Base-by-base conservation (phyloP, 305 asterid species). In the Solanum hybrid region DNA sequence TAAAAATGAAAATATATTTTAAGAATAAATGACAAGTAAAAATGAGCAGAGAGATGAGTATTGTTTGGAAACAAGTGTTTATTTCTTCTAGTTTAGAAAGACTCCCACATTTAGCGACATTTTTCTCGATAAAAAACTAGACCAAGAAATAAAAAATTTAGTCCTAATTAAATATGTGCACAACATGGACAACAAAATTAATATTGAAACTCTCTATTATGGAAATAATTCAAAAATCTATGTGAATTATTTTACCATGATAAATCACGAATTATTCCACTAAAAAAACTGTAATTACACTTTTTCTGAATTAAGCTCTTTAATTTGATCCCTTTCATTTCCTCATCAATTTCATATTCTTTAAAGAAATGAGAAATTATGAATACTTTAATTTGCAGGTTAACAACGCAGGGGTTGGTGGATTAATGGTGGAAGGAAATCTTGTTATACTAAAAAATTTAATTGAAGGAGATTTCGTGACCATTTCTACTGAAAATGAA, bases 321-420 rank as follows among this genome's bases (percentile, higher is more conserved):
- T 15, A 51, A 5, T 51, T 51, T 51, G n/a, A 51, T 51, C 7
- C n/a, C n/a, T 51, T 51, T 51, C n/a, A 5, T 51, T 51, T 51
- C 66, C 3, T 51, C 66, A 15, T 5, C 7, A 17, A 51, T 15
- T 51, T 51, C 22, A 51, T 51, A 51, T 51, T 51, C n/a, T 6
- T 51, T 51, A 51, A 51, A 15, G 4, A 51, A 51, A 14, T 15
- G 64, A 51, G n/a, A 51, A 51, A 2, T 15, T 51, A 51, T 51
- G 8, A 51, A 51, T 51, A 15, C 66, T 5, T 51, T 5, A 15
- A 51, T 51, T 51, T 56, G 91, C 91, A 95, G 98, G 95, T 95
- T 87, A 95, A 95, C 86, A 95, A 94, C 91, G 96, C 97, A 42
- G 96, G 95, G 78, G 24, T 93, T 34, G 69, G 32, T 91, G 97